Percentiles rank a stretch among this genome's conserved stretches.
These are phyloP conservation scores for Neurospora sp. DNA, from an alignment of 2,329 filamentous ascomycete species.

Conservation along the genomic window DNA sequence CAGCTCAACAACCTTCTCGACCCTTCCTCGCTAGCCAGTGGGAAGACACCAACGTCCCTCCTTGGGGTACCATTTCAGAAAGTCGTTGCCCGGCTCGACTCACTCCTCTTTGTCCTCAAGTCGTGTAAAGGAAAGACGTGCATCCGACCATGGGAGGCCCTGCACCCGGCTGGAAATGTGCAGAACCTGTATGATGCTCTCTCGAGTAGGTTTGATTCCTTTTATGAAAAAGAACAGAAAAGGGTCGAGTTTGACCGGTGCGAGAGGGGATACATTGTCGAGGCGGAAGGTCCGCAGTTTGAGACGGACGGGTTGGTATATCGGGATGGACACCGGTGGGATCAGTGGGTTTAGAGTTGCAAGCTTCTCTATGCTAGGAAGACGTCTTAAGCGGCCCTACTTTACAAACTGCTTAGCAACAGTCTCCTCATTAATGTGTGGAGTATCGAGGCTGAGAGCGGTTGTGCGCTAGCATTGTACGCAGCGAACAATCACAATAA, in stretches of 20 bases:
- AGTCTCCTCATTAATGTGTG: too few species aligned
- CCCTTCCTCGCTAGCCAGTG: conserved; percentile 2
- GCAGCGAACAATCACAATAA: too few species aligned
- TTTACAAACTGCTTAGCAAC: too few species aligned
- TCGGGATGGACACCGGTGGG: conserved; percentile 18
- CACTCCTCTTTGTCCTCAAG: conserved; percentile 50
- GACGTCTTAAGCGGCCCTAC: too few species aligned
- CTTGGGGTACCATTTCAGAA: conserved; percentile 26
- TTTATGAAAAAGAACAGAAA: conserved; percentile 39
- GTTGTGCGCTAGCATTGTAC: too few species aligned
- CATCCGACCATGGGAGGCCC: conserved; percentile 42
- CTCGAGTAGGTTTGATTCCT: conserved; percentile 34
- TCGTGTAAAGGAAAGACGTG: conserved; percentile 46
- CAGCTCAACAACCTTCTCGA: conserved; percentile 37
- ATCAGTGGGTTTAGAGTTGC: conserved; percentile 19
- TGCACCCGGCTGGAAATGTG: conserved; percentile 45
- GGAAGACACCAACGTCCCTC: conserved; percentile 13
- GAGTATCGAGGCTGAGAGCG: too few species aligned
- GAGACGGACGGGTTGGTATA: conserved; percentile 21
- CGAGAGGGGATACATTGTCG: conserved; percentile 43
- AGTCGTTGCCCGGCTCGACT: conserved; percentile 42
- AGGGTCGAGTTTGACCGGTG: conserved; percentile 44
- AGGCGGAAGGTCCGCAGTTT: conserved; percentile 44
- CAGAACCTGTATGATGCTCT: conserved; percentile 41
- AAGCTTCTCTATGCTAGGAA: background rate